Evolutionary conservation across 169 alveolate species (phyloP).

Genomic region (Cryptosporidium xiaoi): DNA sequence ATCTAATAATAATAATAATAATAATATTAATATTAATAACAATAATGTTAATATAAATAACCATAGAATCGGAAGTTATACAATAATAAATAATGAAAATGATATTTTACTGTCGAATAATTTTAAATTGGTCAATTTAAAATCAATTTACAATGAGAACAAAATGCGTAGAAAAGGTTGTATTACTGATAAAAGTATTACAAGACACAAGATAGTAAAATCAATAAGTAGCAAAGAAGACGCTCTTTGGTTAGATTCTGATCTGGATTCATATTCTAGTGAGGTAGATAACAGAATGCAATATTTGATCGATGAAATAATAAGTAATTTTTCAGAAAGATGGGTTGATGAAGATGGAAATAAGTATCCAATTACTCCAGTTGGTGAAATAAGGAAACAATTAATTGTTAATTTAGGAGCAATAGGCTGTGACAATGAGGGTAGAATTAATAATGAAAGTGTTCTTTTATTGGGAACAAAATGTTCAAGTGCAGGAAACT

Average conservation of each 20-base stretch:
- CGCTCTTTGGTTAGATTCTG: slow-evolving; percentile 62
- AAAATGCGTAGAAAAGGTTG: slow-evolving; percentile 59
- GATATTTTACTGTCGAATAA: background rate
- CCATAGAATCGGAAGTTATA: slow-evolving; percentile 15
- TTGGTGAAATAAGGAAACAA: slow-evolving; percentile 64
- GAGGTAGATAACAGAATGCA: slow-evolving; percentile 47
- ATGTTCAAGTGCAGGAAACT: slow-evolving; percentile 41
- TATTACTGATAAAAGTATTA: slow-evolving; percentile 53
- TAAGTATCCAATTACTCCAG: slow-evolving; percentile 55
- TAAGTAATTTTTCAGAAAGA: slow-evolving; percentile 28
- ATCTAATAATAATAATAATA: background rate
- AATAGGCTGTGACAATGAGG: slow-evolving; percentile 68
- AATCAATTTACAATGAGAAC: slow-evolving; percentile 13
- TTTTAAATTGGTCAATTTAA: background rate
- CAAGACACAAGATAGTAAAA: slow-evolving; percentile 20
- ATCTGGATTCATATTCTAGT: slow-evolving; percentile 38
- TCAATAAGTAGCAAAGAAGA: slow-evolving; percentile 16
- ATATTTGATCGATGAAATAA: slow-evolving; percentile 37
- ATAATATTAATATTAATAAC: background rate
- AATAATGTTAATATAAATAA: no score
- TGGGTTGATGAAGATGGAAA: slow-evolving; percentile 67
- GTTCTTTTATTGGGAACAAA: slow-evolving; percentile 39
- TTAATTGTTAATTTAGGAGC: slow-evolving; percentile 32
- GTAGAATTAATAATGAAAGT: slow-evolving; percentile 51
- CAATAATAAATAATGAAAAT: background rate